Evolutionary conservation across 768 basidiomycete species (phyloP), one percentile per base, ranked within the genome.

Genomic region (Chalciporus pseudorubinellus): DNA sequence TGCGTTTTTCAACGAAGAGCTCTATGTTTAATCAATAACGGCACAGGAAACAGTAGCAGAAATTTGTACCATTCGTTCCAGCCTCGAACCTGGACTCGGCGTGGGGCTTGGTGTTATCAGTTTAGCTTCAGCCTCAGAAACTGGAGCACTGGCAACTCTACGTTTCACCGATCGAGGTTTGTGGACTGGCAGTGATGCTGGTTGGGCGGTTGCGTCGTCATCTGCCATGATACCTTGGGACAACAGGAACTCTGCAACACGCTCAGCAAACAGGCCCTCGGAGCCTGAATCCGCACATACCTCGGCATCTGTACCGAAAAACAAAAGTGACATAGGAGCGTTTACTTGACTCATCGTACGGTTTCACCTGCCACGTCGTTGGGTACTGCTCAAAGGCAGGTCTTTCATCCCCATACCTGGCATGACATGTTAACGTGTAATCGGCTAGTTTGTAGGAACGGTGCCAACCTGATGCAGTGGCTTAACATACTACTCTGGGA

Each of bases 241-340:
- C 53, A 74, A 70, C 43, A 82, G 61, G 51, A 79, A 82, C 36
- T 77, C 82, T 81, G 50, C 26, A 43, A 47, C 18, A 10, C 12
- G 13, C 11, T n/a, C 5, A 16, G 2, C 48, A n/a, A 50, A 43
- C 26, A 21, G 16, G 14, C 14, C 8, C 45, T 4, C 21, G 7
- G 13, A 31, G 13, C 6, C 10, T 20, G 0, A 13, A 41, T 21
- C 46, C 13, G 22, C 43, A 61, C 70, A 39, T 53, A 83, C 85
- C 81, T 49, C 66, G 70, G 33, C 80, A 72, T 21, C 83, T 72
- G 63, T 89, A 89, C 36, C 82, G 74, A 62, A 88, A 89, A 3
- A 80, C 71, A 60, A 89, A 89, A 14, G 82, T 79, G 21, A 86
- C 82, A 48, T 77, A 80, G n/a, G 83, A 78, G 4, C 63, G 59